Conservation (phyloP, 129 eudicot genomes). For the Erigeron canadensis region DNA sequence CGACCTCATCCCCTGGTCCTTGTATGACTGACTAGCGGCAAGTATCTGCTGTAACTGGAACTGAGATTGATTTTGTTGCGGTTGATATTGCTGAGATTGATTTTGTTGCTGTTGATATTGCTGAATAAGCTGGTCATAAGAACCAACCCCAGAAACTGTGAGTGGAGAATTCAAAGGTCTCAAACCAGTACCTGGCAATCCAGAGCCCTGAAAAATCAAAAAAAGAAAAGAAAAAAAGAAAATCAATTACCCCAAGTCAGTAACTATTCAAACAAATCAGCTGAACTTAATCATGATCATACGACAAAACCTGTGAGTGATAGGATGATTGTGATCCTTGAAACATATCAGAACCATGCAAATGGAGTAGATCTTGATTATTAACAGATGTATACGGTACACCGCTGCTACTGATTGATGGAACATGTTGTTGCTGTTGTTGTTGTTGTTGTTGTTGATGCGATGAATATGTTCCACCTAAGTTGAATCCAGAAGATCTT, state of each 20-base stretch:
- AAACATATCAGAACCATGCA: conserved; percentile 75
- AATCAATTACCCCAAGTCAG: neutral
- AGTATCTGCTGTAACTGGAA: conserved; percentile 69
- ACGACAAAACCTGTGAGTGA: conserved; percentile 51
- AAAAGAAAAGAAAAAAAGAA: no score
- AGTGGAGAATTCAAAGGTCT: conserved; percentile 36
- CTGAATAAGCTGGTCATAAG: conserved; percentile 85
- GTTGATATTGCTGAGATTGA: conserved; percentile 58
- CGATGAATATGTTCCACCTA: conserved; percentile 68
- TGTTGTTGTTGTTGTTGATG: conserved; percentile 74
- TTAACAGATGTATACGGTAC: neutral
- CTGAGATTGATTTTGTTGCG: conserved; percentile 67
- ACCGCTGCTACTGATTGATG: no score
- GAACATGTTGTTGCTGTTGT: no score
- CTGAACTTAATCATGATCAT: neutral
- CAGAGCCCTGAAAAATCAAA: conserved; percentile 53
- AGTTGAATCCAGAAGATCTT: conserved; percentile 74
- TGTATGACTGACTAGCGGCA: conserved; percentile 46
- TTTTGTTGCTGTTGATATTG: conserved; percentile 57
- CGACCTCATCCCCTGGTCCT: conserved; percentile 74
- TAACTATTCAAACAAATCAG: neutral
- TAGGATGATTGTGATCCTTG: conserved; percentile 60
- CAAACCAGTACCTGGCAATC: conserved; percentile 66
- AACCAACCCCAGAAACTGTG: conserved; percentile 61
- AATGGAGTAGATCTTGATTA: conserved; percentile 67